A percentile compares a stretch with the other conserved stretches of the same genome.
These are phyloP conservation scores for Emmonsiellopsis sp. DNA, from an alignment of 2,329 filamentous ascomycete genomes.

Conservation along the genomic window DNA sequence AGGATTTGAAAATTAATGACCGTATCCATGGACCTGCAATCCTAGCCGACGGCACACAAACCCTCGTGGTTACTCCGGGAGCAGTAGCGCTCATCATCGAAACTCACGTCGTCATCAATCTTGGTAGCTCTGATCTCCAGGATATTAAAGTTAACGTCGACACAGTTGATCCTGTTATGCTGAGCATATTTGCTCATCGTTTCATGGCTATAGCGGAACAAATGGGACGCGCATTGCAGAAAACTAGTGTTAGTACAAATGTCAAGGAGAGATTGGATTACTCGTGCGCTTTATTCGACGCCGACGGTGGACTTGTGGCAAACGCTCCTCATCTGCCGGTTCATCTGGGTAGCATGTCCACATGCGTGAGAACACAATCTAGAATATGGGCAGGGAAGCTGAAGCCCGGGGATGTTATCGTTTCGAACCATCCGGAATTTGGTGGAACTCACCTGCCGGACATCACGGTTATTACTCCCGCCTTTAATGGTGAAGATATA, in stretches of 20 bases:
- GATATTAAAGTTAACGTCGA: conserved; percentile 39
- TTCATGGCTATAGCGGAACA: conserved; percentile 84
- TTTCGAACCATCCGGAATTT: conserved; percentile 76
- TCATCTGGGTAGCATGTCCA: conserved; percentile 71
- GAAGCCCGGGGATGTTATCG: conserved; percentile 69
- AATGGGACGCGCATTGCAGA: conserved; percentile 70
- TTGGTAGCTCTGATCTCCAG: conserved; percentile 46
- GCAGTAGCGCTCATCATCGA: conserved; percentile 64
- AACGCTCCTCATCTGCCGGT: conserved; percentile 71
- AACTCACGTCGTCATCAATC: conserved; percentile 75
- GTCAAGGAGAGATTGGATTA: conserved; percentile 72
- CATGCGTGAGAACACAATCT: conserved; percentile 64
- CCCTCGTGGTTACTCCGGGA: conserved; percentile 69
- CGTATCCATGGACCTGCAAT: conserved; percentile 72
- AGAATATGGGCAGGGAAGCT: conserved; percentile 71
- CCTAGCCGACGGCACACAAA: conserved; percentile 64
- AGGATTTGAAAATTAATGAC: conserved; percentile 62
- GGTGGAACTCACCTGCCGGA: conserved; percentile 77
- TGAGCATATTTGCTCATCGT: conserved; percentile 69
- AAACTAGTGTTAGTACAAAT: conserved; percentile 70
- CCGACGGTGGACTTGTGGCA: conserved; percentile 60
- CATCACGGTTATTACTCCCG: conserved; percentile 67
- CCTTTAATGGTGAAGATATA: conserved; percentile 60
- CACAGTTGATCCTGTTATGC: conserved; percentile 62
- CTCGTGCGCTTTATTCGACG: conserved; percentile 66